These are phyloP conservation scores for Fusarium compactum DNA, from an alignment of 2,329 filamentous ascomycete species.

Conservation along the genomic window DNA sequence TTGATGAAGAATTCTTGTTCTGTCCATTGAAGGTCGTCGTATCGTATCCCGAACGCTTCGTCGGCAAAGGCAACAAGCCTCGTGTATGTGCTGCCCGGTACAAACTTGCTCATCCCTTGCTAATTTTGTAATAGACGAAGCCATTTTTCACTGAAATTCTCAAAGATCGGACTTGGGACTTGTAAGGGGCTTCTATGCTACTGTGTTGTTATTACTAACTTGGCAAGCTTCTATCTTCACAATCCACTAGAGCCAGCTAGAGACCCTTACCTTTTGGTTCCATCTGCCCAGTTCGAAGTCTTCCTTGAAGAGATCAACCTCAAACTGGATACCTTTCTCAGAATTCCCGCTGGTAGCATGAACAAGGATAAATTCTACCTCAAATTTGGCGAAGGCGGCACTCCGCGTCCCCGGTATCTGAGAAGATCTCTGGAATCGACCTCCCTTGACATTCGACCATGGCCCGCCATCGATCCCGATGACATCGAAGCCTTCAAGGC, in stretches of 20 bases:
- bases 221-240: conserved; percentile 74
- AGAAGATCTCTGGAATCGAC: conserved; percentile 65
- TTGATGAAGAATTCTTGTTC: conserved; percentile 53
- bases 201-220: conserved; percentile 16
- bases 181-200: conserved; percentile 67
- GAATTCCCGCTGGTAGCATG: conserved; percentile 65
- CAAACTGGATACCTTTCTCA: conserved; percentile 64
- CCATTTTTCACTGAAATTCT: conserved; percentile 71
- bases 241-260: conserved; percentile 61
- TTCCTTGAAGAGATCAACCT: conserved; percentile 75
- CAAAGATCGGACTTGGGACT: conserved; percentile 75
- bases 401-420: conserved; percentile 76
- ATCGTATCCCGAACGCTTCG: conserved; percentile 70
- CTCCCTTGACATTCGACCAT: conserved; percentile 47
- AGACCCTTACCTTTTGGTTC: conserved; percentile 73
- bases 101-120: neutral
- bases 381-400: conserved; percentile 70
- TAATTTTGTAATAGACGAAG: conserved; percentile 51
- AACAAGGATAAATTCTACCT: conserved; percentile 68
- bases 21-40: conserved; percentile 66
- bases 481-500: conserved; percentile 52
- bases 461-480: conserved; percentile 52
- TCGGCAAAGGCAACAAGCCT: conserved; percentile 64
- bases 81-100: conserved; percentile 53
- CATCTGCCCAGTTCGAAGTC: conserved; percentile 71